A percentile compares a stretch with the other conserved stretches of the same genome.
phyloP scores from a whole-genome alignment of 768 basidiomycete genomes.

The Lepiota brunneoincarnata region DNA sequence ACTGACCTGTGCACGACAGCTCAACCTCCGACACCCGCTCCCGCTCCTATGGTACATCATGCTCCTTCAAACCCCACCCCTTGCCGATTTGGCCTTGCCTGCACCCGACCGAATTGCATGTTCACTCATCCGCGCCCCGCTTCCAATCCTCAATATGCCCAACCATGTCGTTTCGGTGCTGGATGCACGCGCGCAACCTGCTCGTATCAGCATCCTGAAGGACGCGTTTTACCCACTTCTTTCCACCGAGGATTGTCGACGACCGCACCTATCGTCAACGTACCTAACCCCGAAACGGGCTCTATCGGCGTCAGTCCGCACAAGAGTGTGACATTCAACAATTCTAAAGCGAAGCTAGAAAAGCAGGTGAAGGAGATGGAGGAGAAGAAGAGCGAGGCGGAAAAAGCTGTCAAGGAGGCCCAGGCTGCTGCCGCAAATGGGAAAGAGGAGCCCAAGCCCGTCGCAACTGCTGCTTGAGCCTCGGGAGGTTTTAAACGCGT shows the following conservation, averaged over 20 bases:
- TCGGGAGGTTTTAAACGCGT: too few relatives aligned
- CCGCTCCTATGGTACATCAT: constrained; percentile 22
- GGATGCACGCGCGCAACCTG: constrained; percentile 85
- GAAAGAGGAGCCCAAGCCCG: constrained; percentile 56
- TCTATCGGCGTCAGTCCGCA: constrained; percentile 67
- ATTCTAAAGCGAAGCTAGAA: constrained; percentile 25
- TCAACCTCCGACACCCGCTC: constrained; percentile 10
- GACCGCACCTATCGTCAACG: constrained; percentile 57
- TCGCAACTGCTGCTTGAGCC: constrained; percentile 40
- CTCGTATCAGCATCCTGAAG: constrained; percentile 89
- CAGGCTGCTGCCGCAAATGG: constrained; percentile 53
- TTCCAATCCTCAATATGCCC: constrained; percentile 34
- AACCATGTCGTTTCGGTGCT: constrained; percentile 80
- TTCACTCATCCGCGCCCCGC: constrained; percentile 60
- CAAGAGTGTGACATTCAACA: constrained; percentile 72
- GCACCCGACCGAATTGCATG: constrained; percentile 68
- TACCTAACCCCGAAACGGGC: constrained; percentile 62
- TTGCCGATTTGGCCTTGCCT: constrained; percentile 70
- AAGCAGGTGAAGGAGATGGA: constrained; percentile 43
- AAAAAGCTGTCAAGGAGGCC: constrained; percentile 54
- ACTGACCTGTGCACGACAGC: constrained; percentile 14
- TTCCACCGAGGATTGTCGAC: constrained; percentile 79
- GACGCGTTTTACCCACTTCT: constrained; percentile 71
- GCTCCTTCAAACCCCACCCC: constrained; percentile 33
- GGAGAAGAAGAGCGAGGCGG: constrained; percentile 55